A percentile compares a stretch with the other conserved stretches of the same genome.
phyloP scores from a whole-genome alignment of 345 rosid species.

The Boechera divaricarpa region DNA sequence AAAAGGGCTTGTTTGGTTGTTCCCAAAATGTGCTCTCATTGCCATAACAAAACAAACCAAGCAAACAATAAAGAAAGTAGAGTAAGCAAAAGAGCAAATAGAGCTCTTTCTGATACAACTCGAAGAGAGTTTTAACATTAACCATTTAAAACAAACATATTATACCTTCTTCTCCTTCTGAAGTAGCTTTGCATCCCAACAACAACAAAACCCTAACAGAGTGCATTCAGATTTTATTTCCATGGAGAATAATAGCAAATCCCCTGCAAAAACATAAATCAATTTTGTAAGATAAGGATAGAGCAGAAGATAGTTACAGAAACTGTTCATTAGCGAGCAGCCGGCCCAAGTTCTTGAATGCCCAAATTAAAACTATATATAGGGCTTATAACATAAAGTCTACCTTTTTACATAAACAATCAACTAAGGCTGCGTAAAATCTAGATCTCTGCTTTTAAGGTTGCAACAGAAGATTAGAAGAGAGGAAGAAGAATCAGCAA shows the following conservation, averaged over 20 bases:
- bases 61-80: slow-evolving; percentile 29
- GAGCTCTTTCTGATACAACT: slow-evolving; percentile 32
- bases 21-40: slow-evolving; percentile 41
- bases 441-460: background rate
- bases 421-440: background rate
- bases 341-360: background rate
- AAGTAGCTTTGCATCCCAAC: slow-evolving; percentile 32
- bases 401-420: background rate
- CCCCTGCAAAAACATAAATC: slow-evolving; percentile 22
- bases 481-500: slow-evolving; percentile 11
- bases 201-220: slow-evolving; percentile 2
- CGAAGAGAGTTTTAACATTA: slow-evolving; percentile 29
- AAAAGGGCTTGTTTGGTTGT: slow-evolving; percentile 39
- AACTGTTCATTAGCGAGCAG: background rate
- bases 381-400: background rate
- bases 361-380: background rate
- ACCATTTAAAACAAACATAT: slow-evolving; percentile 34
- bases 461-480: slow-evolving; percentile 16
- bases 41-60: slow-evolving; percentile 16
- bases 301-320: background rate
- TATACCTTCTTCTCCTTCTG: slow-evolving; percentile 34
- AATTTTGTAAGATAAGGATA: background rate
- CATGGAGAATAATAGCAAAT: slow-evolving; percentile 32
- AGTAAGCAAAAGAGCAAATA: slow-evolving; percentile 31
- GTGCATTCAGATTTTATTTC: slow-evolving; percentile 41